Evolutionary conservation across 371 early-diverging fungal genomes (phyloP).

Genomic region (Mortierella sp.): DNA sequence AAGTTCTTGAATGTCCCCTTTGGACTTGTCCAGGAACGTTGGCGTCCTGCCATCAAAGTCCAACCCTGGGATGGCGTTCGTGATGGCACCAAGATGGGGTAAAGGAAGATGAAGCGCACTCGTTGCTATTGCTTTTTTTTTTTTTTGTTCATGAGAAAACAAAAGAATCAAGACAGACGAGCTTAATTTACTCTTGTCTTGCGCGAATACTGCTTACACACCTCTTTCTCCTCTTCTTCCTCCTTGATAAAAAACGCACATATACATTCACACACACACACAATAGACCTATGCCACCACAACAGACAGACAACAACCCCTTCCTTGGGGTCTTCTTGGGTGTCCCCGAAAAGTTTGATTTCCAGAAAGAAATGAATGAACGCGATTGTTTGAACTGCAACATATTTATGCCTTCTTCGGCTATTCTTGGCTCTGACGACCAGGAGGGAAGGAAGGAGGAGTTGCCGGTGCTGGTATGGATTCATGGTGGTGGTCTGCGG

Average conservation of each 20-base stretch:
- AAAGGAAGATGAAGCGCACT: neutral
- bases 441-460: neutral
- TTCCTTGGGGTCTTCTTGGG: neutral
- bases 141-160: neutral
- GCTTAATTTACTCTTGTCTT: neutral
- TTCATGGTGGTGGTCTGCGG: constrained; percentile 16
- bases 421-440: neutral
- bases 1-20: constrained; percentile 21
- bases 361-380: constrained; percentile 9
- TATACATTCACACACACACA: too few species aligned
- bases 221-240: neutral
- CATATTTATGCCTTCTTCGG: constrained; percentile 26
- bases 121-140: neutral
- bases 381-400: constrained; percentile 40
- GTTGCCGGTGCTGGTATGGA: constrained; percentile 33
- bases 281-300: neutral
- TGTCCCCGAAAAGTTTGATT: neutral
- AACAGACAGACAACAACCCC: constrained; percentile 1
- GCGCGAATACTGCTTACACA: neutral
- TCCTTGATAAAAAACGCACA: neutral
- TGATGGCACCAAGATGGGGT: constrained; percentile 26
- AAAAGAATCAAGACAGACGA: neutral
- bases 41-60: constrained; percentile 17
- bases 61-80: constrained; percentile 18
- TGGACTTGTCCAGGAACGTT: constrained; percentile 1